Evolutionary conservation across 768 basidiomycete genomes (phyloP), one percentile per base, ranked within the genome.

Genomic region (Amanita polypyramis): DNA sequence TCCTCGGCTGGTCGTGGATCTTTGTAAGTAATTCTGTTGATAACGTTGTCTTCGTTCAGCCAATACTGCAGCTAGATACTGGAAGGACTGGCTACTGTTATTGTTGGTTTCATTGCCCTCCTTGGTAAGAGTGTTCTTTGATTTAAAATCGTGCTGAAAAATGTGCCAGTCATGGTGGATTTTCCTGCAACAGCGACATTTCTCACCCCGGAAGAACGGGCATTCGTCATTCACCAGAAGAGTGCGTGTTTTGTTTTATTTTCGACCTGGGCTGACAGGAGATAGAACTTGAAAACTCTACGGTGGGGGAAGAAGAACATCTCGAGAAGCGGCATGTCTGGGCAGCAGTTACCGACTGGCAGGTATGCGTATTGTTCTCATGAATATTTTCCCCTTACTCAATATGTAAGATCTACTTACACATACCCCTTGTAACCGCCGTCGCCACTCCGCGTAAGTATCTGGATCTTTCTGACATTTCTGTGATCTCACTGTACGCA

Each of bases 1-100:
- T 75, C 14, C 55, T 69, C 14, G 80, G 77, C 9, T 83, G 81
- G 81, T 75, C 75, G 0, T 82, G 80, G 81, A 80, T 82, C 41
- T 83, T 82, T 49, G 77, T 80, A 53, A 35, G 74, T 59, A 7
- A 20, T 15, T 12, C 25, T n/a, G 12, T 10, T 21, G 29, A 33
- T 5, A 27, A 30, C n/a, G 23, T 40, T 37, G 10, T 6, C 12
- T 4, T 27, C 17, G 23, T 7, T 27, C 25, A 6, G 14, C 30
- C 17, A 25, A 49, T 49, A 25, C 14, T 46, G 20, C 27, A 42
- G n/a, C 14, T 21, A 79, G 76, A 80, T 82, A 46, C 53, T 85
- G 27, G 83, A 85, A 58, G 85, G 85, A 6, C 64, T 79, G 19
- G 62, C 69, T 5, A 87, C 84, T 1, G 70, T 84, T 3, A 54